Percentiles rank a stretch among this genome's conserved stretches.
These are phyloP conservation scores for Candida parachauliodes DNA, from an alignment of 805 yeast species.

Conservation along the genomic window DNA sequence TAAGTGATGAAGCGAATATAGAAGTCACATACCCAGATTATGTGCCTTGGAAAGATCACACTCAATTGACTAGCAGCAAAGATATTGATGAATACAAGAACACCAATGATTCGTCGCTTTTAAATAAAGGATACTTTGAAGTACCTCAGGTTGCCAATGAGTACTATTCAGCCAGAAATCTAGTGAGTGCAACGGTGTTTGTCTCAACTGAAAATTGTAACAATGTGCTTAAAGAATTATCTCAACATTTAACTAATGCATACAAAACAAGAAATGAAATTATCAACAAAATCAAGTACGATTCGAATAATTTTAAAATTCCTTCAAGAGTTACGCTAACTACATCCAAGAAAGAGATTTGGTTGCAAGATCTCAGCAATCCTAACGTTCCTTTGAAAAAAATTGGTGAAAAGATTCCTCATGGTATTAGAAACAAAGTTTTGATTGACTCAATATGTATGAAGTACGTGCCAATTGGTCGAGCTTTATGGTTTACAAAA, in stretches of 20 bases:
- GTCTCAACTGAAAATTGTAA: slow-evolving; percentile 33
- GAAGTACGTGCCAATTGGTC: slow-evolving; percentile 65
- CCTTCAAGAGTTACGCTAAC: slow-evolving; percentile 91
- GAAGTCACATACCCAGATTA: slow-evolving; percentile 60
- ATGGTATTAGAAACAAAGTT: slow-evolving; percentile 74
- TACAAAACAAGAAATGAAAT: slow-evolving; percentile 36
- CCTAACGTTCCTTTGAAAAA: slow-evolving; percentile 60
- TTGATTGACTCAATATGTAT: slow-evolving; percentile 70
- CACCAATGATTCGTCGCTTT: slow-evolving; percentile 43
- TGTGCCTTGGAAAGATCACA: slow-evolving; percentile 62
- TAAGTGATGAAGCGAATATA: slow-evolving; percentile 18
- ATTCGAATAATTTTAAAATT: slow-evolving; percentile 54
- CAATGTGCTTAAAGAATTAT: slow-evolving; percentile 32
- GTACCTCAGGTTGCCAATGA: slow-evolving; percentile 61
- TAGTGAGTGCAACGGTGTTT: slow-evolving; percentile 46
- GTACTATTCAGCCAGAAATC: slow-evolving; percentile 63
- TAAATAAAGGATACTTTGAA: slow-evolving; percentile 72
- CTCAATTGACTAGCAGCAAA: slow-evolving; percentile 20
- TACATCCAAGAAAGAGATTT: slow-evolving; percentile 76
- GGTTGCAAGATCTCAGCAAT: slow-evolving; percentile 80
- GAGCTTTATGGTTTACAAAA: slow-evolving; percentile 89
- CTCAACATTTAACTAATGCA: slow-evolving; percentile 35
- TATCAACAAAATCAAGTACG: slow-evolving; percentile 34
- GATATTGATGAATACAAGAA: slow-evolving; percentile 47
- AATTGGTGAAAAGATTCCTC: slow-evolving; percentile 80